A percentile compares a stretch with the other conserved stretches of the same genome.
These are phyloP conservation scores for Eucalyptus curtisii DNA, from an alignment of 345 rosid genomes.

Conservation along the genomic window DNA sequence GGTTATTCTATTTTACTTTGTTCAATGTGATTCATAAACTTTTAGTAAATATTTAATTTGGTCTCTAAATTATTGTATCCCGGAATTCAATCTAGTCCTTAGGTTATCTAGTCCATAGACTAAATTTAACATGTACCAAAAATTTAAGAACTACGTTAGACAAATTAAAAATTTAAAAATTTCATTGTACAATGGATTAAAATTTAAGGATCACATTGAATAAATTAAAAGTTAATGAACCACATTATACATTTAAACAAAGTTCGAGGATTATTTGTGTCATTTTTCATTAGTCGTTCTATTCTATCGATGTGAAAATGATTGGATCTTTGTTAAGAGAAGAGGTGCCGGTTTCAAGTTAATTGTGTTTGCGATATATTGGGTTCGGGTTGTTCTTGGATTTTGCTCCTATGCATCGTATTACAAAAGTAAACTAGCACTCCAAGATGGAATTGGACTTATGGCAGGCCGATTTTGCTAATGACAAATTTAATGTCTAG, in stretches of 20 bases:
- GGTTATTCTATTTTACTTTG: no score
- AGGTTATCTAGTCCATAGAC: accelerated
- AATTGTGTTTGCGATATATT: neutral
- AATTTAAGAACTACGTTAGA: accelerated
- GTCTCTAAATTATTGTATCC: no score
- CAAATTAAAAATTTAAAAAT: accelerated
- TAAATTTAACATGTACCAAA: no score
- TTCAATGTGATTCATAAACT: no score
- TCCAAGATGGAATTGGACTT: neutral
- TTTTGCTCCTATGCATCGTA: neutral
- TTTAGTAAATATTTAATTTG: no score
- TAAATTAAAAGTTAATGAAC: accelerated
- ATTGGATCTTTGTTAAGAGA: neutral
- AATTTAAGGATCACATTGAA: accelerated
- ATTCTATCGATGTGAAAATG: neutral
- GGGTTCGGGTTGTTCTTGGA: neutral
- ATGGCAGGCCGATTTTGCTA: neutral
- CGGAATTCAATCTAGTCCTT: no score
- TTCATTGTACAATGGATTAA: accelerated
- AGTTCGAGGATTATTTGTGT: no score
- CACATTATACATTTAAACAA: no score
- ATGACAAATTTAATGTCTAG: neutral
- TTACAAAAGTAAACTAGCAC: neutral
- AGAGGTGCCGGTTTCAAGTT: neutral
- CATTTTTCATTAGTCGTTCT: neutral